Base-by-base conservation (phyloP, 805 yeast genomes). In the Hanseniaspora meyeri region DNA sequence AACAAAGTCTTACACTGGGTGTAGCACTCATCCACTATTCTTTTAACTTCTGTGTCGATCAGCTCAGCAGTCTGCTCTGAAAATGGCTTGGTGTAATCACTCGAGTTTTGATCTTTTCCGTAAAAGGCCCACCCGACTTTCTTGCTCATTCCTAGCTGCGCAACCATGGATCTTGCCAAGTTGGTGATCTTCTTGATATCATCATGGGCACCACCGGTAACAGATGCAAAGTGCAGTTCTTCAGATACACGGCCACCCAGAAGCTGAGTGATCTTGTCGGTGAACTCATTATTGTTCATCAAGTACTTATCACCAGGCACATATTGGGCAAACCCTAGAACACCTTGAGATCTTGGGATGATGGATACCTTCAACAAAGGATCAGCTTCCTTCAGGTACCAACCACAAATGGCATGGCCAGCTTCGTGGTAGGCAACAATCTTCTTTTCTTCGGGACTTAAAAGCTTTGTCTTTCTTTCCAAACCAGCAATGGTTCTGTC, bases 351-450 rank as follows among this genome's bases (percentile, higher is more conserved):
- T 69, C 95, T 81, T 57, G 97, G 97, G 60, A 89, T 87, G 62
- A 89, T 89, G 20, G 95, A 85, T n/a, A 89, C 96, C 70, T 89
- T 89, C 58, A 90, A 78, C 59, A 89, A 73, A 8, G 97, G 97
- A 68, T 89, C 95, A 11, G 97, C 96, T 71, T 73, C 81, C 70
- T 82, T 79, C 65, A 89, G 75, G 66, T 74, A 87, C 97, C 96
- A 90, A 24, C 96, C 97, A 70, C 96, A 86, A 50, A 89, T 84
- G 4, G 97, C 97, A 68, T 89, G 97, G 0, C 97, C 97, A 1
- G 97, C 97, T 71, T 89, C 97, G 69, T 89, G 97, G 67, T 86
- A 89, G 0, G 96, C 96, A 51, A 89, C 96, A 36, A 86, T 79
- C 61, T 74, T 80, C 74, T 87, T 86, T 69, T 90, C 95, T 38